A percentile compares a stretch with the other conserved stretches of the same genome.
phyloP scores from a whole-genome alignment of 805 yeast genomes.

The Kuraishia cidri region DNA sequence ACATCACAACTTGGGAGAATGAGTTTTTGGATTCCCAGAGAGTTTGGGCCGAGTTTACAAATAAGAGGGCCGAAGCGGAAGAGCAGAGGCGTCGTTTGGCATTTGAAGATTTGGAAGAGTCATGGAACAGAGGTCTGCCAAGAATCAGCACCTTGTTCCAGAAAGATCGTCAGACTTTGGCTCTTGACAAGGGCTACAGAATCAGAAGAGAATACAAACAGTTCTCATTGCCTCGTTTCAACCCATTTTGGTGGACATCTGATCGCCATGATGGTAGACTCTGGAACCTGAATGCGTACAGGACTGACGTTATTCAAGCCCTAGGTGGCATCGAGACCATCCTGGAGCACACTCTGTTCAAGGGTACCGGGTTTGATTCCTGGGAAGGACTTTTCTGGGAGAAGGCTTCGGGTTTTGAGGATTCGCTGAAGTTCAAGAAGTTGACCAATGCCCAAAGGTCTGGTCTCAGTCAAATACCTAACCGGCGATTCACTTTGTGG shows the following conservation, averaged over 20 bases:
- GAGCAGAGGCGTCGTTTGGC: slow-evolving; percentile 81
- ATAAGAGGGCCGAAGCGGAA: slow-evolving; percentile 78
- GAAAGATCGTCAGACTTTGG: slow-evolving; percentile 88
- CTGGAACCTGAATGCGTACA: slow-evolving; percentile 88
- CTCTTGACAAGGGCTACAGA: slow-evolving; percentile 91
- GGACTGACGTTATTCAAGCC: slow-evolving; percentile 95
- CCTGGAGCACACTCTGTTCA: slow-evolving; percentile 87
- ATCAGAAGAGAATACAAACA: slow-evolving; percentile 72
- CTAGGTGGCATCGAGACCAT: slow-evolving; percentile 96
- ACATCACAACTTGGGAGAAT: slow-evolving; percentile 93
- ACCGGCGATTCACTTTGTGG: slow-evolving; percentile 95
- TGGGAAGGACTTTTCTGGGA: slow-evolving; percentile 99
- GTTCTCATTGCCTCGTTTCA: slow-evolving; percentile 60
- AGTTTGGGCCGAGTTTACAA: slow-evolving; percentile 96
- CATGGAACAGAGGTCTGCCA: slow-evolving; percentile 97
- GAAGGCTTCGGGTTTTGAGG: slow-evolving; percentile 95
- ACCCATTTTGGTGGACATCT: slow-evolving; percentile 96
- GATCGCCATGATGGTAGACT: slow-evolving; percentile 90
- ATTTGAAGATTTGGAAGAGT: slow-evolving; percentile 87
- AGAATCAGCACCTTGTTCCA: slow-evolving; percentile 92
- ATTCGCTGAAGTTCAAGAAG: slow-evolving; percentile 87
- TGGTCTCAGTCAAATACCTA: slow-evolving; percentile 95
- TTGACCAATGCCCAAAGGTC: slow-evolving; percentile 96
- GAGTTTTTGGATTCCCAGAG: slow-evolving; percentile 91
- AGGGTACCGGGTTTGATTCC: slow-evolving; percentile 94